Evolutionary conservation across 139 green algal genomes (phyloP), one percentile per base, ranked within the genome.

Genomic region (Tetradesmus lagerheimii): DNA sequence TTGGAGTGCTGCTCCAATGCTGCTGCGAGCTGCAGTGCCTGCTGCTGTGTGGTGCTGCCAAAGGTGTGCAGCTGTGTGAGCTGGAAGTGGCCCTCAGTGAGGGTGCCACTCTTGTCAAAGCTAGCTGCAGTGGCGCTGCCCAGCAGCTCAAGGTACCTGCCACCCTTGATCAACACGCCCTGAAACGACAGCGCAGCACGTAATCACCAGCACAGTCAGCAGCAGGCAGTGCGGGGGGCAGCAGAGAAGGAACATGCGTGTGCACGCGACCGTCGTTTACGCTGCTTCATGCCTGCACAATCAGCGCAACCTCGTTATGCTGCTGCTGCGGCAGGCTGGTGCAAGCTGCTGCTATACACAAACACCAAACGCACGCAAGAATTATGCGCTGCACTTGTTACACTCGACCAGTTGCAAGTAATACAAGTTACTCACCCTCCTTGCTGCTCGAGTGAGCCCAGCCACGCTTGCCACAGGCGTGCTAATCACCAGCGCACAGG

Each of bases 21-120:
- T 11, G 89, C 89, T 38, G 90, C 90, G 15, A 89, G 27, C 43
- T 29, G 31, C 50, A 94, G 85, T 16, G 92, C 79, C 57, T 87
- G 57, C 71, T 77, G 80, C 45, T 88, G 38, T 25, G n/a, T 77
- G 64, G 9, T 34, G n/a, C 62, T 64, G 80, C 74, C 23, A 35
- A 62, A 84, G 1, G 57, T 75, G 57, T 74, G 57, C 2, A 83
- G 15, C 29, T 77, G 66, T 1, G 37, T 76, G 3, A 93, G 57
- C 38, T 90, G 62, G 83, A 97, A 97, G 74, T 79, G 79, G 12
- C 96, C 96, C 31, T 92, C 47, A 1, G 96, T 98, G 15, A 98
- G 94, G 31, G 96, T 98, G 67, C 96, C 96, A 4, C 94, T 97
- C 91, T 98, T 98, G 90, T 98, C 96, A 41, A 98, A 92, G 25